A percentile compares a stretch with the other conserved stretches of the same genome.
Conservation (phyloP, 352 stramenopile species). For the Pythium insidiosum region DNA sequence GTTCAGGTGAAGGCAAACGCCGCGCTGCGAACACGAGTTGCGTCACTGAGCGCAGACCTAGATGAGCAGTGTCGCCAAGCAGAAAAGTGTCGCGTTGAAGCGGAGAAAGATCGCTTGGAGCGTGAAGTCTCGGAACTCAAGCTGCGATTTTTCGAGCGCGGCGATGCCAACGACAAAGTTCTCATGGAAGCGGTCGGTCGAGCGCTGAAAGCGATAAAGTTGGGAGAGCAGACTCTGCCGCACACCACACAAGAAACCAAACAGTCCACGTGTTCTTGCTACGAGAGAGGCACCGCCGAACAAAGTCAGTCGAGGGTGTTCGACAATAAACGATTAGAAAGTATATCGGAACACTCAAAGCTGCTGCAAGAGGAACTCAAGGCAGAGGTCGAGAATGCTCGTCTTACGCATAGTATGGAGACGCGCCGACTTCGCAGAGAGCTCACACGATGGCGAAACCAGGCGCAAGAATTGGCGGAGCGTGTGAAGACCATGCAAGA, state of each 20-base stretch:
- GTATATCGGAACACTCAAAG: not conserved
- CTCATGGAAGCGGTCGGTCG: conserved; percentile 41
- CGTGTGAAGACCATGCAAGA: too few species aligned
- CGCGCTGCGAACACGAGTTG: conserved; percentile 11
- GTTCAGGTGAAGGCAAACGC: conserved; percentile 14
- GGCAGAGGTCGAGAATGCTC: not conserved
- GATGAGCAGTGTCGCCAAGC: too few species aligned
- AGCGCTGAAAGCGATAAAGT: conserved; percentile 40
- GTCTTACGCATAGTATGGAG: not conserved
- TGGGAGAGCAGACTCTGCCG: conserved; percentile 5
- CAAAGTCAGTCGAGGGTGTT: too few species aligned
- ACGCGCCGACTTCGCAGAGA: too few species aligned
- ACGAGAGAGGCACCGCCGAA: too few species aligned
- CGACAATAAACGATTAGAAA: too few species aligned
- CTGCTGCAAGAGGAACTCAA: not conserved
- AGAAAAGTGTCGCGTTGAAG: conserved; percentile 9
- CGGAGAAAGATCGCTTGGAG: conserved; percentile 9
- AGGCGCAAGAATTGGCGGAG: not conserved
- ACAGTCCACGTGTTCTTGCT: too few species aligned
- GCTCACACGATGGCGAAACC: too few species aligned
- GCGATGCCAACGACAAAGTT: conserved; percentile 16
- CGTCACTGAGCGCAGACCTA: conserved; percentile 11
- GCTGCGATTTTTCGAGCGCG: conserved; percentile 41
- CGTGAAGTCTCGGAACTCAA: conserved; percentile 44
- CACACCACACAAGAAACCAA: too few species aligned